Conservation (phyloP, 2,329 filamentous ascomycete species). For the Phaeosphaeriaceae sp. region DNA sequence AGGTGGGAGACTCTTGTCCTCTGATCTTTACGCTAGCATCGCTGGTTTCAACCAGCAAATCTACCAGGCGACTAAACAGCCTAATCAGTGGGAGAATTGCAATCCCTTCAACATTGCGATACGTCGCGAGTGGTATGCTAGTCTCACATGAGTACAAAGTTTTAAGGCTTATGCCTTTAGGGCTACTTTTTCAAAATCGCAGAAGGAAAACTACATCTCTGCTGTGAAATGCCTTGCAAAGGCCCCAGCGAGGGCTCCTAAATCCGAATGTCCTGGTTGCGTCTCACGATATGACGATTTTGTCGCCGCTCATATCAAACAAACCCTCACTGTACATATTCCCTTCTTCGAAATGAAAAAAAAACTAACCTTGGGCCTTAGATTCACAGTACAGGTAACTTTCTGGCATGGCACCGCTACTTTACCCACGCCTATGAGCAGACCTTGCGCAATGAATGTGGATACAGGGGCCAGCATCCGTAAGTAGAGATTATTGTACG, state of each 20-base stretch:
- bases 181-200: slow-evolving; percentile 29
- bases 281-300: slow-evolving; percentile 41
- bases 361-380: too few species aligned
- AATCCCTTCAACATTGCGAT: slow-evolving; percentile 48
- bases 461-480: slow-evolving; percentile 37
- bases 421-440: slow-evolving; percentile 39
- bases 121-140: slow-evolving; percentile 52
- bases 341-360: too few species aligned
- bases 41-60: slow-evolving; percentile 34
- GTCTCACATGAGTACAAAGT: not conserved
- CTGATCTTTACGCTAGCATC: slow-evolving; percentile 30
- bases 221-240: slow-evolving; percentile 41
- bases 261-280: slow-evolving; percentile 35
- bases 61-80: slow-evolving; percentile 30
- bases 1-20: slow-evolving; percentile 24
- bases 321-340: slow-evolving; percentile 25
- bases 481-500: slow-evolving; percentile 1
- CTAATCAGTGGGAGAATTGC: slow-evolving; percentile 38
- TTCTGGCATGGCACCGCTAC: slow-evolving; percentile 36
- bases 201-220: slow-evolving; percentile 39
- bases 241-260: slow-evolving; percentile 28
- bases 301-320: slow-evolving; percentile 38
- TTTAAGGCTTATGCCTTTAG: slow-evolving; percentile 15
- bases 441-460: slow-evolving; percentile 36
- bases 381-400: slow-evolving; percentile 38